These are phyloP conservation scores for Sclerotinia trifoliorum DNA, from an alignment of 2,329 filamentous ascomycete genomes.

Conservation along the genomic window DNA sequence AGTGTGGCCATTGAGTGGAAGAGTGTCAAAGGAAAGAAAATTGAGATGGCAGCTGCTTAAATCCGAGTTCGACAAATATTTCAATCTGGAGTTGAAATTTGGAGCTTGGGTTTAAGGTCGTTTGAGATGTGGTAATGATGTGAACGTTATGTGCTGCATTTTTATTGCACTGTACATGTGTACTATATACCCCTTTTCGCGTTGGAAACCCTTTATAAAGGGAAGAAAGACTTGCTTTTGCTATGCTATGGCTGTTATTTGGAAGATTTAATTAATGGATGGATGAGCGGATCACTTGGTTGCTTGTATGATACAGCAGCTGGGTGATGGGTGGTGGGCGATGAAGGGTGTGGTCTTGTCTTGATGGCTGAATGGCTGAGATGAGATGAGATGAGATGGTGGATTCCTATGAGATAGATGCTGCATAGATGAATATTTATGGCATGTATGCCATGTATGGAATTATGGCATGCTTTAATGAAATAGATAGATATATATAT, in stretches of 20 bases:
- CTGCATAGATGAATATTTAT: neutral
- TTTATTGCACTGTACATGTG: neutral
- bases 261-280: neutral
- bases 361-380: neutral
- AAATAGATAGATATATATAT: neutral
- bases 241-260: neutral
- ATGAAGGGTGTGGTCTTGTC: no score
- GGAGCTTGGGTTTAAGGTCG: neutral
- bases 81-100: neutral
- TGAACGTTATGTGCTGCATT: neutral
- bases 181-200: constrained; percentile 11
- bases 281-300: neutral
- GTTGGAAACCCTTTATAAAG: neutral
- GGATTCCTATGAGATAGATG: neutral
- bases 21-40: constrained; percentile 49
- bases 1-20: constrained; percentile 36
- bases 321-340: neutral
- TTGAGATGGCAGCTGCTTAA: constrained; percentile 37
- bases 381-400: neutral
- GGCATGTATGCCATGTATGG: no score
- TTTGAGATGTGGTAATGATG: neutral
- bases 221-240: neutral
- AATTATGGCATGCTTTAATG: neutral
- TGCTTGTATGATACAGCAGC: neutral
- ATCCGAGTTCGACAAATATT: neutral